Conservation (phyloP, 2,329 filamentous ascomycete genomes). For the Penicillium sp. region DNA sequence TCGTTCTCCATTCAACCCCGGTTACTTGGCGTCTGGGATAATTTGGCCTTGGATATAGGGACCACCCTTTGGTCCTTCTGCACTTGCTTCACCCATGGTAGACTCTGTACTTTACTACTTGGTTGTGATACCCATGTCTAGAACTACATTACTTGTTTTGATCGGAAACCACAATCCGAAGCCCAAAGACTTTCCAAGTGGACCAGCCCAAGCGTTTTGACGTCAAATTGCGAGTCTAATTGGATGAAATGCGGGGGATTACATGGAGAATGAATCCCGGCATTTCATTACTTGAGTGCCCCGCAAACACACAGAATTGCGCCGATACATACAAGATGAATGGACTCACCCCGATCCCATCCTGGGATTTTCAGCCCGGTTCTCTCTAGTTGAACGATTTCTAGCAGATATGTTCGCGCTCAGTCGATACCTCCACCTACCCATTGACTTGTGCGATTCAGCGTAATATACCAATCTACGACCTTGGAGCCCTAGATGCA, state of each 20-base stretch:
- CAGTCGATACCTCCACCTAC: conserved; percentile 41
- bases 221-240: conserved; percentile 8
- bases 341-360: conserved; percentile 10
- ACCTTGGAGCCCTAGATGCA: conserved; percentile 41
- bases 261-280: conserved; percentile 21
- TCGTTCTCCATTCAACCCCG: conserved; percentile 3
- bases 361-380: conserved; percentile 23
- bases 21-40: conserved; percentile 8
- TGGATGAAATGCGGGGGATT: conserved; percentile 13
- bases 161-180: conserved; percentile 18
- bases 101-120: conserved; percentile 28
- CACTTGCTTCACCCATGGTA: conserved; percentile 21
- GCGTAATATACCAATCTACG: conserved; percentile 59
- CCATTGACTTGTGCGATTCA: conserved; percentile 49
- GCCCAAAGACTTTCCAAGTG: not conserved
- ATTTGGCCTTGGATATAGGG: conserved; percentile 3
- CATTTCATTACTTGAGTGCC: conserved; percentile 6
- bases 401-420: conserved; percentile 46
- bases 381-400: conserved; percentile 42
- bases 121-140: conserved; percentile 28
- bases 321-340: not conserved
- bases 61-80: not conserved
- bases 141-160: conserved; percentile 5
- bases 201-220: not conserved
- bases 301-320: not conserved